A percentile compares a stretch with the other conserved stretches of the same genome.
These are phyloP conservation scores for Neurospora terricola DNA, from an alignment of 495 filamentous ascomycete genomes.

Conservation along the genomic window DNA sequence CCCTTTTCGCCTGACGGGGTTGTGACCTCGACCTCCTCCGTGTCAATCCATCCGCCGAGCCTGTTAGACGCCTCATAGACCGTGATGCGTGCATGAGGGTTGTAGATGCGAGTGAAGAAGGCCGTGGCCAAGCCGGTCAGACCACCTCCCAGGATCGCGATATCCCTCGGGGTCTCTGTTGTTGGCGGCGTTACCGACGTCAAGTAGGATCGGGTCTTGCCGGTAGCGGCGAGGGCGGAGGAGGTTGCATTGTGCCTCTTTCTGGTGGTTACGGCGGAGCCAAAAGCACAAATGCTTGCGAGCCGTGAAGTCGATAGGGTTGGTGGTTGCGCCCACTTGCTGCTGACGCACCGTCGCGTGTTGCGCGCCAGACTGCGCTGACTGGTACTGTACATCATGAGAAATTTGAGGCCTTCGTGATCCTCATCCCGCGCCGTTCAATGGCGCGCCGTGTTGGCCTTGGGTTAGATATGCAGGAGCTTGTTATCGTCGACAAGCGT, in stretches of 20 bases:
- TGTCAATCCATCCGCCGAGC: constrained; percentile 79
- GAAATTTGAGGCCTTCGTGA: neutral
- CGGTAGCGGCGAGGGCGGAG: neutral
- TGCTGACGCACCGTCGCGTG: neutral
- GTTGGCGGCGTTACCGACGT: constrained; percentile 4
- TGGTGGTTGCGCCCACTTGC: neutral
- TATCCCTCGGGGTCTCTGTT: constrained; percentile 27
- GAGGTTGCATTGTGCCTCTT: neutral
- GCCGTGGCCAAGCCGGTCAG: constrained; percentile 83
- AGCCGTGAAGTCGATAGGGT: neutral
- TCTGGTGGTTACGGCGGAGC: neutral
- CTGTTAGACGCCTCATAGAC: constrained; percentile 62
- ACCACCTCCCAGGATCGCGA: constrained; percentile 77
- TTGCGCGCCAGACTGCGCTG: constrained; percentile 9
- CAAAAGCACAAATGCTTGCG: neutral
- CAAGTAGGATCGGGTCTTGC: neutral
- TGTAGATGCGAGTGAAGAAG: constrained; percentile 54
- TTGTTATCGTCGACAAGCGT: neutral
- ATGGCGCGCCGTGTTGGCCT: neutral
- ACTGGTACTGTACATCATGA: constrained; percentile 16
- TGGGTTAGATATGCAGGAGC: neutral
- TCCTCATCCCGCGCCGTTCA: neutral
- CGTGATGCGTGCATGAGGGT: constrained; percentile 51
- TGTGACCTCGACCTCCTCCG: constrained; percentile 49
- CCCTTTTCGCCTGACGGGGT: constrained; percentile 34